These are phyloP conservation scores for Lanmaoa rubissima DNA, from an alignment of 768 basidiomycete species.

Conservation along the genomic window DNA sequence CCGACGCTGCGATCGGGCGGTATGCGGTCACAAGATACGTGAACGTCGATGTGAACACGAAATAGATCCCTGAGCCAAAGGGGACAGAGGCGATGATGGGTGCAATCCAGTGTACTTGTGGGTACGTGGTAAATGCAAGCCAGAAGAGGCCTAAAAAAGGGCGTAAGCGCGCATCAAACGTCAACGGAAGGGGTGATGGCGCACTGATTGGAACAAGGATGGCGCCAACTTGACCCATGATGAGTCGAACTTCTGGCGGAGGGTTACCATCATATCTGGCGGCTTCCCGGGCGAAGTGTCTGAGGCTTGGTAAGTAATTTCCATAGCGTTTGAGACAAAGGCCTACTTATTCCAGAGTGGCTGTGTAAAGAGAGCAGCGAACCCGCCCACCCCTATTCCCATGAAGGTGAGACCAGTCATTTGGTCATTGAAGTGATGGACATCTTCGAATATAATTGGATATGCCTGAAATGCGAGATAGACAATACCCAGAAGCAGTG, in stretches of 20 bases:
- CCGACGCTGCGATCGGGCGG: slow-evolving; percentile 53
- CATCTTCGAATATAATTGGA: slow-evolving; percentile 47
- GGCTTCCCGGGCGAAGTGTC: slow-evolving; percentile 38
- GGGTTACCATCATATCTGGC: slow-evolving; percentile 42
- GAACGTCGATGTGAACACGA: slow-evolving; percentile 68
- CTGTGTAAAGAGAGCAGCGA: slow-evolving; percentile 37
- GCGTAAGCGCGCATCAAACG: not conserved
- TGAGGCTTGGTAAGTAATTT: slow-evolving; percentile 16
- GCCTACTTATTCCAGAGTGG: slow-evolving; percentile 45
- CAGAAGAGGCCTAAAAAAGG: slow-evolving; percentile 42
- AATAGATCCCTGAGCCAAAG: slow-evolving; percentile 56
- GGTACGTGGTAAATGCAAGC: slow-evolving; percentile 55
- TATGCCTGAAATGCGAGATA: slow-evolving; percentile 57
- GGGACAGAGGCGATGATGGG: slow-evolving; percentile 45
- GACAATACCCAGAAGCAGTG: slow-evolving; percentile 42
- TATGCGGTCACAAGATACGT: slow-evolving; percentile 55
- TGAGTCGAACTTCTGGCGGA: slow-evolving; percentile 64
- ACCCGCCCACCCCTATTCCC: slow-evolving; percentile 50
- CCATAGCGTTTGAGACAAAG: not conserved
- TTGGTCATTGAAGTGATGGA: slow-evolving; percentile 55
- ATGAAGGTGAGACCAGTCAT: slow-evolving; percentile 48
- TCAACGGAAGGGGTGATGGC: slow-evolving; percentile 8
- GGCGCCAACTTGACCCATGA: slow-evolving; percentile 68
- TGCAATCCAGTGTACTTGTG: slow-evolving; percentile 45
- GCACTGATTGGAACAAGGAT: slow-evolving; percentile 59